Base-by-base conservation (phyloP, 2,329 filamentous ascomycete genomes). In the Escovopsis weberi region DNA sequence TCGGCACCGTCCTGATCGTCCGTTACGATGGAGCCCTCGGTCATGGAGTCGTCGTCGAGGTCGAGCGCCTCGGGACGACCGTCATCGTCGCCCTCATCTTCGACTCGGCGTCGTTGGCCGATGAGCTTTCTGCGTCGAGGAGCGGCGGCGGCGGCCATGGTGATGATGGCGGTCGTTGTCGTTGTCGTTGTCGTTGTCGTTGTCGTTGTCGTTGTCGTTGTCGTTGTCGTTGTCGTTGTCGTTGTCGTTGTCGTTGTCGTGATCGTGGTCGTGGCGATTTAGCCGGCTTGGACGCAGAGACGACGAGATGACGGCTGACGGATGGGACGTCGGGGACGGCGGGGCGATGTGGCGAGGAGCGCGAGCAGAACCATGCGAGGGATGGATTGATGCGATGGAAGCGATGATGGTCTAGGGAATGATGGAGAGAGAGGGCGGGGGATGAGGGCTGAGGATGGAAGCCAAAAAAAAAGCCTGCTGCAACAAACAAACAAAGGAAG, bases 31-130 rank as follows among this genome's bases (percentile, higher is more conserved):
- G 78, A 81, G 50, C 73, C 77, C 46, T 82, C 78, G 49, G 72
- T 78, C 51, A 78, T 59, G 41, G 78, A 82, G 57, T 82, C 78
- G 51, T 82, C 77, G 51, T 80, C 76, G 34, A 74, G 58, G 39
- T 80, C 76, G 45, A 70, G 62, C 42, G 65, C 63, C 46, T 75
- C 73, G 41, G 61, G 66, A 46, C 68, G 70, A 50, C 66, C 72
- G 49, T 83, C 79, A 50, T 83, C 80, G 53, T 83, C 80, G 51
- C 72, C 79, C 57, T 84, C 80, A 54, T 84, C 79, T 60, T 79
- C 78, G 50, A 78, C 70, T 52, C 79, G 75, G 58, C 80, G 77
- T 55, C 80, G 75, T 52, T 75, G 75, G 57, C 77, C 76, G 60
- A 82, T 73, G 53, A 76, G 61, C 62, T 78, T 80, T 64, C 73